Evolutionary conservation across 2,329 filamentous ascomycete species (phyloP).

Genomic region (Aureobasidium sp.): DNA sequence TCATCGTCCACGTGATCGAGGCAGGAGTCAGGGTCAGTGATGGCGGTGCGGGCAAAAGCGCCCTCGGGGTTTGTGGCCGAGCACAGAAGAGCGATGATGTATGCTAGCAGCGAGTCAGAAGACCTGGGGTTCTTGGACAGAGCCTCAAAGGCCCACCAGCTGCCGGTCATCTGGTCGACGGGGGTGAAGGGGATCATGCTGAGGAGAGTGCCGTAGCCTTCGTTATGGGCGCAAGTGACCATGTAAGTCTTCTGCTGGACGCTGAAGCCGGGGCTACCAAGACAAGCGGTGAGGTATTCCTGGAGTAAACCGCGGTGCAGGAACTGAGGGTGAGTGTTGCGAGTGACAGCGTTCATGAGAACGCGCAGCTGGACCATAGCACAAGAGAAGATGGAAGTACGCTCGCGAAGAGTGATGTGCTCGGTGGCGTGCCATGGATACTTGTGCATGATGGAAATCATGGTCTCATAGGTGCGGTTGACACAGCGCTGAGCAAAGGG

Average conservation of each 20-base stretch:
- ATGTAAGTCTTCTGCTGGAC: constrained; percentile 26
- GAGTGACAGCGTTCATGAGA: constrained; percentile 20
- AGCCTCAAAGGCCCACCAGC: constrained; percentile 26
- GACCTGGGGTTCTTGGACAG: constrained; percentile 20
- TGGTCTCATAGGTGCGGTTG: constrained; percentile 46
- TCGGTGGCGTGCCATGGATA: constrained; percentile 43
- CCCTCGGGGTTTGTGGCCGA: neutral
- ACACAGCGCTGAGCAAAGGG: constrained; percentile 42
- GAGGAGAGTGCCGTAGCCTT: constrained; percentile 20
- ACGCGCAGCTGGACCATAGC: constrained; percentile 19
- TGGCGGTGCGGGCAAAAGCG: constrained; percentile 17
- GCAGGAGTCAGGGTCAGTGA: constrained; percentile 21
- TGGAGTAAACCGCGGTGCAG: constrained; percentile 24
- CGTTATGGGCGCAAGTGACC: constrained; percentile 15
- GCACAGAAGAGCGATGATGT: neutral
- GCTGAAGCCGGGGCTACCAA: constrained; percentile 27
- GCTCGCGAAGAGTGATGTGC: constrained; percentile 40
- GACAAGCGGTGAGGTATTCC: constrained; percentile 25
- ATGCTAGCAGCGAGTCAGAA: constrained; percentile 21
- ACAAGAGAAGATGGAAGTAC: constrained; percentile 37
- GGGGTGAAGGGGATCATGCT: constrained; percentile 22
- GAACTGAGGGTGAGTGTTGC: constrained; percentile 11
- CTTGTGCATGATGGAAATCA: constrained; percentile 46
- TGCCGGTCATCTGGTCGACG: constrained; percentile 10
- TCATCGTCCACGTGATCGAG: constrained; percentile 15